Evolutionary conservation across 257 asterid species (phyloP).

Genomic region (Forsythia viridissima): DNA sequence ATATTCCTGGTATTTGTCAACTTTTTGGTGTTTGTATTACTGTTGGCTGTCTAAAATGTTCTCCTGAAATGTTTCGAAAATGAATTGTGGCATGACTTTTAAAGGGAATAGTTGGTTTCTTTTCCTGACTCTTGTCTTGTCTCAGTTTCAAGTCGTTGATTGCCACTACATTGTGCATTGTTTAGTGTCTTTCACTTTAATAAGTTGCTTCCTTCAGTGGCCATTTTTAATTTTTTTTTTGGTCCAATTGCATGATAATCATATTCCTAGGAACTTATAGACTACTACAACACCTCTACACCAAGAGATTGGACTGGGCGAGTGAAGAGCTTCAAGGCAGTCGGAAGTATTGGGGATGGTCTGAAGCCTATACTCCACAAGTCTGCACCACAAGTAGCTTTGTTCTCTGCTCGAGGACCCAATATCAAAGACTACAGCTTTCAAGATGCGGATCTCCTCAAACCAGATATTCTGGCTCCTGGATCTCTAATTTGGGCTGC

Average conservation of each 20-base stretch:
- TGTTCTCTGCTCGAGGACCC: slow-evolving; percentile 97
- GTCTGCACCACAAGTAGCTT: slow-evolving; percentile 97
- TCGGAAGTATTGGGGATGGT: slow-evolving; percentile 88
- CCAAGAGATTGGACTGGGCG: slow-evolving; percentile 95
- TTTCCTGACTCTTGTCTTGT: background rate
- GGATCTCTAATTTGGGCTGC: slow-evolving; percentile 99
- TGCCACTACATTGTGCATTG: background rate
- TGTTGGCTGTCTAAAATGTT: background rate
- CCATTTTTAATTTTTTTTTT: background rate
- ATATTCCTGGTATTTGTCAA: background rate
- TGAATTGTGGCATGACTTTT: background rate
- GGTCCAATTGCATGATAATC: background rate
- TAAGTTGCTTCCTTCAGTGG: background rate
- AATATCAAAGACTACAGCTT: slow-evolving; percentile 91
- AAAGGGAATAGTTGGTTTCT: background rate
- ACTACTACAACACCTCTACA: slow-evolving; percentile 83
- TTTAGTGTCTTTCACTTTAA: background rate
- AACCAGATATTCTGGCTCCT: slow-evolving; percentile 98
- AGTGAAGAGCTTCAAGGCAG: slow-evolving; percentile 84
- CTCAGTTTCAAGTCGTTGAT: background rate
- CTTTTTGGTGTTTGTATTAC: background rate
- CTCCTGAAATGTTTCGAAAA: background rate
- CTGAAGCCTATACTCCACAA: slow-evolving; percentile 80
- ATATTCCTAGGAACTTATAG: slow-evolving; percentile 69
- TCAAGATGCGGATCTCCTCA: slow-evolving; percentile 90